Percentiles rank a stretch among this genome's conserved stretches.
These are phyloP conservation scores for Pestalotiopsis fici DNA, from an alignment of 2,329 filamentous ascomycete species.

Conservation along the genomic window DNA sequence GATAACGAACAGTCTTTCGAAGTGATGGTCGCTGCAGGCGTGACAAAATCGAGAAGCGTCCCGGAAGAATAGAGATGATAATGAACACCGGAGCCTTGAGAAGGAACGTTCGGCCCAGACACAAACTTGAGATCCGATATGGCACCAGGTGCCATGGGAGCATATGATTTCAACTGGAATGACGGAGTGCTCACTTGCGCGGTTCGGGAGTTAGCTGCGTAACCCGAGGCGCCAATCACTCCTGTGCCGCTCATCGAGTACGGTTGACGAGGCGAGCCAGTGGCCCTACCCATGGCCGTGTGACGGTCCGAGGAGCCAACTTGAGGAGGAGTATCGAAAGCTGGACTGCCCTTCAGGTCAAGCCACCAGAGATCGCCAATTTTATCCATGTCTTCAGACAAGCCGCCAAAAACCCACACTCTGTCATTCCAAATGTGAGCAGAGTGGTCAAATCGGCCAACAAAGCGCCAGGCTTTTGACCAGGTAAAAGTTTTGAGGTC, in stretches of 20 bases:
- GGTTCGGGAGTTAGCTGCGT: slow-evolving; percentile 68
- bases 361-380: slow-evolving; percentile 97
- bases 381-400: slow-evolving; percentile 96
- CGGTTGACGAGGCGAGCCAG: slow-evolving; percentile 51
- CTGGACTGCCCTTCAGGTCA: slow-evolving; percentile 86
- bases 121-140: slow-evolving; percentile 91
- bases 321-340: slow-evolving; percentile 72
- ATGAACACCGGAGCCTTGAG: slow-evolving; percentile 87
- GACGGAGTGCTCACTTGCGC: slow-evolving; percentile 68
- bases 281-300: slow-evolving; percentile 38
- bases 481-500: slow-evolving; percentile 97
- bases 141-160: slow-evolving; percentile 82
- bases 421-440: slow-evolving; percentile 90
- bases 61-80: slow-evolving; percentile 95
- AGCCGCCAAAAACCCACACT: slow-evolving; percentile 94
- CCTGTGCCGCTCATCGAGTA: slow-evolving; percentile 52
- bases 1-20: slow-evolving; percentile 88
- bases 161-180: slow-evolving; percentile 69
- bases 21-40: slow-evolving; percentile 84
- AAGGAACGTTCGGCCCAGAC: slow-evolving; percentile 81
- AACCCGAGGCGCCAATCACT: slow-evolving; percentile 61
- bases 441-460: slow-evolving; percentile 91
- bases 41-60: slow-evolving; percentile 90
- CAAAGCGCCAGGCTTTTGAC: slow-evolving; percentile 95
- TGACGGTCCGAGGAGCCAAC: slow-evolving; percentile 53